Percentiles rank a stretch among this genome's conserved stretches.
Conservation (phyloP, 805 yeast species). For the Ogataea thermomethanolica region DNA sequence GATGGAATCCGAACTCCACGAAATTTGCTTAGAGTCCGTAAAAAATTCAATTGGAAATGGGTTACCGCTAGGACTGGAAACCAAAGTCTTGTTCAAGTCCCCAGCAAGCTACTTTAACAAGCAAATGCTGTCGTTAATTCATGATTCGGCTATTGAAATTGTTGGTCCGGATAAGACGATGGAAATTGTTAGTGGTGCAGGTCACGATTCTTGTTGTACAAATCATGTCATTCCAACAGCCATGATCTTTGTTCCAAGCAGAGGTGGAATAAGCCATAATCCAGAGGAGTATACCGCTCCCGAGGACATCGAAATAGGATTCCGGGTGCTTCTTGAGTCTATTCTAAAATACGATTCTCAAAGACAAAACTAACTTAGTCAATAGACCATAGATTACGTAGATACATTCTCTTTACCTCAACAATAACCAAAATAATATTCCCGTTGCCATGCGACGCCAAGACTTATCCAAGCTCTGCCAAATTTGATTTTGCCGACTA, state of each 20-base stretch:
- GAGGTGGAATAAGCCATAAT: conserved; percentile 64
- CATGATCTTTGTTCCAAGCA: conserved; percentile 70
- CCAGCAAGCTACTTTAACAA: conserved; percentile 56
- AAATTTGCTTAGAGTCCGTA: conserved; percentile 18
- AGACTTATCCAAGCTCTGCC: too few relatives aligned
- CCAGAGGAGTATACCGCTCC: conserved; percentile 65
- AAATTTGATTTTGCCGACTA: too few relatives aligned
- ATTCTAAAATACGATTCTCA: conserved; percentile 30
- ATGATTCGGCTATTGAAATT: conserved; percentile 47
- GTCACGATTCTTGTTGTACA: conserved; percentile 68
- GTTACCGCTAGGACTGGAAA: conserved; percentile 38
- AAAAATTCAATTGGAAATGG: conserved; percentile 32
- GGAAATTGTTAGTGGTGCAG: conserved; percentile 64
- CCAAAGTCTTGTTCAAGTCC: conserved; percentile 38
- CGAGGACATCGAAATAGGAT: conserved; percentile 60
- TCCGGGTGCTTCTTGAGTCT: conserved; percentile 52
- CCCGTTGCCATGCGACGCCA: too few relatives aligned
- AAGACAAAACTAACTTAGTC: background rate
- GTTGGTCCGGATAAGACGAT: conserved; percentile 43
- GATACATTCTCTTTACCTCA: too few relatives aligned
- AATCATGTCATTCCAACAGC: conserved; percentile 59
- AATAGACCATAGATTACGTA: too few relatives aligned
- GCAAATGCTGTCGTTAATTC: conserved; percentile 49
- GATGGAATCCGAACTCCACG: conserved; percentile 33
- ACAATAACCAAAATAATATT: too few relatives aligned